phyloP scores from a whole-genome alignment of 352 stramenopile species.

The Pythium myriotylum region DNA sequence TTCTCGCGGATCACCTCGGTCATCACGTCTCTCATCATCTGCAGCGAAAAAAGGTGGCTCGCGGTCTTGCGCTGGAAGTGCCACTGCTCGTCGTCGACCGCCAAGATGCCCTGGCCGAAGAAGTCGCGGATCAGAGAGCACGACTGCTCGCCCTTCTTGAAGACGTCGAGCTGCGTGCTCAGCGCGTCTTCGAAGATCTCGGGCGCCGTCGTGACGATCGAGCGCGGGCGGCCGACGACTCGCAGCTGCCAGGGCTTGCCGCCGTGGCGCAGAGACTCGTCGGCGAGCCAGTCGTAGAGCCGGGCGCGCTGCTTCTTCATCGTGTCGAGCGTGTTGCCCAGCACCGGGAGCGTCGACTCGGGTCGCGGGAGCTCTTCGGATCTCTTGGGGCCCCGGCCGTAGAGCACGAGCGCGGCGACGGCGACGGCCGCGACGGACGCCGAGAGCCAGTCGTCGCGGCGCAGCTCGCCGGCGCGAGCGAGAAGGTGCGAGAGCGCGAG shows the following conservation, averaged over 20 bases:
- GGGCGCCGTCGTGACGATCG: conserved; percentile 36
- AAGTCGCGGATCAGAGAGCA: conserved; percentile 42
- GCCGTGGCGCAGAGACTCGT: conserved; percentile 35
- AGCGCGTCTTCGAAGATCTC: conserved; percentile 48
- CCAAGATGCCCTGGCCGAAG: conserved; percentile 69
- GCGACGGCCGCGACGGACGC: conserved; percentile 1
- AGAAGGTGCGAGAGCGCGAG: conserved; percentile 2
- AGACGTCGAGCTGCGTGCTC: conserved; percentile 50
- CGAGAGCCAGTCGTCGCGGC: conserved; percentile 6
- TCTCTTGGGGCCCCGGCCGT: not conserved
- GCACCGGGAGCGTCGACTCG: conserved; percentile 37
- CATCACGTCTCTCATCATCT: conserved; percentile 51
- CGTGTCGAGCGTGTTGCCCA: conserved; percentile 52
- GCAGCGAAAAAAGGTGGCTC: conserved; percentile 85
- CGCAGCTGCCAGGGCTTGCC: conserved; percentile 38
- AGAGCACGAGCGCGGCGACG: not conserved
- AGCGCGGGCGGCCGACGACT: conserved; percentile 35
- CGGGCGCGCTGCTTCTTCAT: conserved; percentile 46
- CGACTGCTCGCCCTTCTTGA: conserved; percentile 45
- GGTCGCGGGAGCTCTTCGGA: conserved; percentile 8
- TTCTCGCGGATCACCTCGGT: conserved; percentile 30
- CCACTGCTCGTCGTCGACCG: conserved; percentile 61
- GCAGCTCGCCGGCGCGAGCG: not conserved
- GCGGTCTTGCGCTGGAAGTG: conserved; percentile 68
- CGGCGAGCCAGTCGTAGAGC: conserved; percentile 56